Percentiles rank a stretch among this genome's conserved stretches.
phyloP scores from a whole-genome alignment of 495 filamentous ascomycete species.

The Lepraria neglecta region DNA sequence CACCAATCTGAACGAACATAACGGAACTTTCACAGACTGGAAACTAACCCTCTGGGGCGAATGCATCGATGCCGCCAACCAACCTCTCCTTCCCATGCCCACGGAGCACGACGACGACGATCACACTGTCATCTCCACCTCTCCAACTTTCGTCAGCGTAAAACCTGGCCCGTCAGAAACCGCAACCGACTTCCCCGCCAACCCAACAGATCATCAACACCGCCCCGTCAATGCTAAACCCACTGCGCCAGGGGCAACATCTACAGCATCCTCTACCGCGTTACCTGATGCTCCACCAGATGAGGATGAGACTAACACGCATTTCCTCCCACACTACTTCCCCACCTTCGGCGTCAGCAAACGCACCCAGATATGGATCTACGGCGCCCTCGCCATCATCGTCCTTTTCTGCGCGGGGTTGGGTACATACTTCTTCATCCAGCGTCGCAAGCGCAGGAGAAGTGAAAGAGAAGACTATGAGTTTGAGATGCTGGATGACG shows the following conservation, averaged over 20 bases:
- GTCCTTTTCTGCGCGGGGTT: constrained; percentile 75
- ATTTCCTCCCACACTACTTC: constrained; percentile 81
- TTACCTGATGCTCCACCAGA: constrained; percentile 31
- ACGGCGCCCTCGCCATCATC: constrained; percentile 76
- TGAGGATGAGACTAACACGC: constrained; percentile 33
- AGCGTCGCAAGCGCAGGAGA: constrained; percentile 66
- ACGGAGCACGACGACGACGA: constrained; percentile 75
- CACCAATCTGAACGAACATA: constrained; percentile 65
- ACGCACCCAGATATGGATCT: constrained; percentile 90
- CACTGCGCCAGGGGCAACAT: constrained; percentile 32
- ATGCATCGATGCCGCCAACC: constrained; percentile 62
- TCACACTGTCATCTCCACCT: constrained; percentile 55
- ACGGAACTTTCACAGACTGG: constrained; percentile 83
- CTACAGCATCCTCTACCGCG: constrained; percentile 37
- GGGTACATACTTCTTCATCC: constrained; percentile 70
- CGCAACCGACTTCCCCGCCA: constrained; percentile 33
- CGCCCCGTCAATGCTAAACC: constrained; percentile 66
- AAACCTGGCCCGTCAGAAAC: constrained; percentile 43
- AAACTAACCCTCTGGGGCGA: constrained; percentile 93
- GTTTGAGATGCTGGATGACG: constrained; percentile 84
- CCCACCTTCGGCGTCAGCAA: constrained; percentile 92
- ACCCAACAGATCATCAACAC: constrained; percentile 65
- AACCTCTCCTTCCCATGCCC: constrained; percentile 72
- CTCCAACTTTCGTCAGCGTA: constrained; percentile 50
- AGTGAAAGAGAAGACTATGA: constrained; percentile 86